These are phyloP conservation scores for Lonicera japonica DNA, from an alignment of 129 eudicot species.

Conservation along the genomic window DNA sequence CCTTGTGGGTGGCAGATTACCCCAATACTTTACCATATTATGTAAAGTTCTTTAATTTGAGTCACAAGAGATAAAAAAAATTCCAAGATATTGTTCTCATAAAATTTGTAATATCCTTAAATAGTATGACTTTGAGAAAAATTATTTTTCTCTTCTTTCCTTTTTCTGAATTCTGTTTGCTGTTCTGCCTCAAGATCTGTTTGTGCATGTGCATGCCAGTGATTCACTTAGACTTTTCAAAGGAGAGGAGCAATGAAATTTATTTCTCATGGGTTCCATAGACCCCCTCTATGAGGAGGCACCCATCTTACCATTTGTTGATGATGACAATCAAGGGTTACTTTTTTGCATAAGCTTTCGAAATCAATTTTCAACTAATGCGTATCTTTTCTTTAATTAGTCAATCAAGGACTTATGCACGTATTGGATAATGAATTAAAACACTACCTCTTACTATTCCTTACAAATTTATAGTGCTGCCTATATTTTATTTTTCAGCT, in stretches of 20 bases:
- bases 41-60: too few relatives aligned
- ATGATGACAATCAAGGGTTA: background rate
- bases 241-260: background rate
- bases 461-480: background rate
- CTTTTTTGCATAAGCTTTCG: background rate
- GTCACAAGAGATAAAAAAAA: too few relatives aligned
- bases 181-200: background rate
- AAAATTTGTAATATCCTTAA: too few relatives aligned
- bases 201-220: background rate
- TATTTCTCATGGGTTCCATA: background rate
- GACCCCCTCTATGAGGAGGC: background rate
- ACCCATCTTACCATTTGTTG: background rate
- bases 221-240: background rate
- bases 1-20: background rate
- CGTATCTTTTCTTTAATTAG: background rate
- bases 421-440: background rate
- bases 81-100: too few relatives aligned
- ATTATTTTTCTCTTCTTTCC: background rate
- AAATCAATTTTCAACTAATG: background rate
- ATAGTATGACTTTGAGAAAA: too few relatives aligned
- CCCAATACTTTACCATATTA: too few relatives aligned
- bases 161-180: too few relatives aligned
- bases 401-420: background rate
- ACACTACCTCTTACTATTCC: background rate
- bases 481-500: background rate